Evolutionary conservation across 83 land plant genomes (phyloP).

Genomic region (Larix sibirica): DNA sequence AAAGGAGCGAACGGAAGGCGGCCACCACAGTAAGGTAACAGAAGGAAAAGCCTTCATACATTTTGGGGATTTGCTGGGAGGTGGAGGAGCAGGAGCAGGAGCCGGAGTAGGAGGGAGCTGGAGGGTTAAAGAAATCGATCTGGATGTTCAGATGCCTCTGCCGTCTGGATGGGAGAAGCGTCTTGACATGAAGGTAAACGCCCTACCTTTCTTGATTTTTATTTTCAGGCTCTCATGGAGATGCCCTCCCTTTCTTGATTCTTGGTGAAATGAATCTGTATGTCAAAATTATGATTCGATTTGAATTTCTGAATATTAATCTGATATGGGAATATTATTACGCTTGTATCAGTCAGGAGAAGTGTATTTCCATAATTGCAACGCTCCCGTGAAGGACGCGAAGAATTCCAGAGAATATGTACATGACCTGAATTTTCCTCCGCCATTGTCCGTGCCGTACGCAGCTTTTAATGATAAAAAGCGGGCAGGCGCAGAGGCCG

Average conservation of each 20-base stretch:
- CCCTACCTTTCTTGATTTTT: too few species aligned
- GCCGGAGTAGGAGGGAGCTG: background rate
- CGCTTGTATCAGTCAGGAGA: slow-evolving; percentile 10
- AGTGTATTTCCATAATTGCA: slow-evolving; percentile 10
- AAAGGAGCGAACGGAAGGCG: background rate
- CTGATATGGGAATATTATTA: background rate
- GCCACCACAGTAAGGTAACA: background rate
- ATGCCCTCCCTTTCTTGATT: too few species aligned
- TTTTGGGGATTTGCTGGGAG: slow-evolving; percentile 6
- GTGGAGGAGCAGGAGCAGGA: background rate
- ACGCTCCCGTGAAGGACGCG: background rate
- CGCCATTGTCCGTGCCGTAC: background rate
- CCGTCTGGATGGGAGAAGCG: slow-evolving; percentile 16
- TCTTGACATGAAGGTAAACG: slow-evolving; percentile 16
- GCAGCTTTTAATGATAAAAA: too few species aligned
- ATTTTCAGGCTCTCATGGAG: too few species aligned
- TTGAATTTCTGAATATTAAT: background rate
- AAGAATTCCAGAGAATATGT: background rate
- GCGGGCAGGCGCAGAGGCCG: background rate
- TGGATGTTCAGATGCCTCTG: background rate
- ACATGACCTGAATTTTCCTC: slow-evolving; percentile 13
- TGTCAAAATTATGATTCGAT: background rate
- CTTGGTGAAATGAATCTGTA: background rate
- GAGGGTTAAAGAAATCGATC: background rate
- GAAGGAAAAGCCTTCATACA: background rate